phyloP scores from a whole-genome alignment of 306 rosid species.

The Vigna radiata region DNA sequence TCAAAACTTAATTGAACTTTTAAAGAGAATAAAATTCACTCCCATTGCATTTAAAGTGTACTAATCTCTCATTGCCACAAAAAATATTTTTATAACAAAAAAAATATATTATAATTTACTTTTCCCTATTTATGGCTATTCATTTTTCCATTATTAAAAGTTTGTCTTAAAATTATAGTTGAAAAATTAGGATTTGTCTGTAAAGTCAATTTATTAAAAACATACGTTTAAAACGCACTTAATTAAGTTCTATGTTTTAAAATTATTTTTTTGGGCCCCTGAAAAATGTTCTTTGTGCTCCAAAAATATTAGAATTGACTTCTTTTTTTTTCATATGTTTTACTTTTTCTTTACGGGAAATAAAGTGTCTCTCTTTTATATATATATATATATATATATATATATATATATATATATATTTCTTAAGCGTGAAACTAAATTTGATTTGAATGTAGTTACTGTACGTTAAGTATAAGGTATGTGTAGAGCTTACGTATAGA shows the following conservation, averaged over 20 bases:
- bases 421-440: constrained; percentile 2
- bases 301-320: not conserved
- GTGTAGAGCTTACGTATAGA: not conserved
- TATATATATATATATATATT: not conserved
- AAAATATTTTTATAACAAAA: too few species aligned
- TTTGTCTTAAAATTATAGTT: not conserved
- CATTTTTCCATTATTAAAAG: not conserved
- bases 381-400: too few species aligned
- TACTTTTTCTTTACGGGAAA: not conserved
- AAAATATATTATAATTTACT: too few species aligned
- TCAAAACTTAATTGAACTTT: too few species aligned
- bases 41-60: too few species aligned
- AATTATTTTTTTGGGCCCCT: not conserved
- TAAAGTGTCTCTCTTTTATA: not conserved
- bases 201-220: not conserved
- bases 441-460: not conserved
- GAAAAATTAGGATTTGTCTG: not conserved
- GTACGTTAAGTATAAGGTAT: not conserved
- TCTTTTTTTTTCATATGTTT: not conserved
- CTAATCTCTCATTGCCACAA: too few species aligned
- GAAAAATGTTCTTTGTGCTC: not conserved
- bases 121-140: not conserved
- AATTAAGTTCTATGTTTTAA: not conserved
- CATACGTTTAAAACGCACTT: not conserved
- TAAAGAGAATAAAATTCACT: too few species aligned